Evolutionary conservation across 2,329 filamentous ascomycete species (phyloP).

Genomic region (Fusarium humuli): DNA sequence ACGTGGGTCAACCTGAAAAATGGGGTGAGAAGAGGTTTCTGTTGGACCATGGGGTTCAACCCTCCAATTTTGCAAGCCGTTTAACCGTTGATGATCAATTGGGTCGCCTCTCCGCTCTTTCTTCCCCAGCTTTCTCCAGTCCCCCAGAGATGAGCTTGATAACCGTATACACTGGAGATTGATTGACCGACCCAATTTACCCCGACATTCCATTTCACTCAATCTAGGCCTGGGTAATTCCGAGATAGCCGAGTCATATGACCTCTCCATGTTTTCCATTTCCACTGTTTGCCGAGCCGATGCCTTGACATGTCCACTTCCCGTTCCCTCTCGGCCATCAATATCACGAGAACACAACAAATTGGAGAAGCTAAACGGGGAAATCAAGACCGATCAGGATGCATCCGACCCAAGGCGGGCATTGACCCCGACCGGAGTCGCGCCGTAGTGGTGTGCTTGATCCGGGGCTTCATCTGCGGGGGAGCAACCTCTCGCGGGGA

Average conservation of each 20-base stretch:
- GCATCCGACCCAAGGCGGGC: constrained; percentile 22
- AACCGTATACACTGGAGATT: constrained; percentile 30
- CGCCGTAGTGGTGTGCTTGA: constrained; percentile 38
- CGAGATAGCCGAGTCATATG: neutral
- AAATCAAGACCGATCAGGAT: constrained; percentile 37
- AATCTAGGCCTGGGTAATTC: too few relatives aligned
- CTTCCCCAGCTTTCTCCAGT: constrained; percentile 30
- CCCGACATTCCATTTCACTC: neutral
- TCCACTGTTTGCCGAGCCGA: neutral
- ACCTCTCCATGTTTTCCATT: neutral
- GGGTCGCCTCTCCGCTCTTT: constrained; percentile 12
- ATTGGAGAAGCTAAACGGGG: constrained; percentile 36
- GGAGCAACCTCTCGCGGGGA: constrained; percentile 11
- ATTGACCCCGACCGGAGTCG: constrained; percentile 37
- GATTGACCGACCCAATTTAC: neutral
- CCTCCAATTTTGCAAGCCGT: constrained; percentile 22
- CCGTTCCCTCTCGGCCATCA: constrained; percentile 1
- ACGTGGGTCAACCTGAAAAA: constrained; percentile 18
- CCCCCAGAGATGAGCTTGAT: neutral
- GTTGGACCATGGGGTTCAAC: constrained; percentile 6
- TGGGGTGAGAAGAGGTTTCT: neutral
- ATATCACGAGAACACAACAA: neutral
- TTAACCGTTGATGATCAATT: constrained; percentile 20
- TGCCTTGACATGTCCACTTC: neutral
- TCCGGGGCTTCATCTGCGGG: constrained; percentile 29